These are phyloP conservation scores for Aspergillus neoniger DNA, from an alignment of 2,329 filamentous ascomycete species.

Conservation along the genomic window DNA sequence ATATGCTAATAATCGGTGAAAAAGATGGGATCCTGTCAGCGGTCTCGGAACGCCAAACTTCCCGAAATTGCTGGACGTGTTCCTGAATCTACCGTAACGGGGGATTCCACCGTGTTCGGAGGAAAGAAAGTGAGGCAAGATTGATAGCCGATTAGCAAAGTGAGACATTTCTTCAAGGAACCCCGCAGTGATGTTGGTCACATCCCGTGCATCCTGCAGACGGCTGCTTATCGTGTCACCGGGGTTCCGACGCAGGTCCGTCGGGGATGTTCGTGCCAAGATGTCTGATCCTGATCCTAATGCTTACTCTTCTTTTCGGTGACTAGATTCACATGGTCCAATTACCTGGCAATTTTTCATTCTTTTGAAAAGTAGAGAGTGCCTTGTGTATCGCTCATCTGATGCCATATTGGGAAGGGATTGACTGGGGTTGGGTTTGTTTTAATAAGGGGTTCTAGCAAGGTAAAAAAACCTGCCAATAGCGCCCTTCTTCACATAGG, in stretches of 20 bases:
- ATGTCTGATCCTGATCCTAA: neutral
- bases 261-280: neutral
- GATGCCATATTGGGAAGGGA: no score
- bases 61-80: conserved; percentile 10
- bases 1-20: neutral
- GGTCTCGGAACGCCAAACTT: conserved; percentile 10
- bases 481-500: no score
- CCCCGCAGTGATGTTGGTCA: neutral
- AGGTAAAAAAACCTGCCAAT: no score
- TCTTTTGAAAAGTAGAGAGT: no score
- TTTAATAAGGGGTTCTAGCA: no score
- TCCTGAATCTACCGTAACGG: conserved; percentile 2
- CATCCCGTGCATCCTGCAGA: neutral
- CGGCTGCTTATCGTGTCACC: neutral
- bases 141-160: neutral
- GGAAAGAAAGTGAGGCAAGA: neutral
- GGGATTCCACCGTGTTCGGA: neutral
- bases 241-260: neutral
- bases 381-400: no score
- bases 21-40: conserved; percentile 11
- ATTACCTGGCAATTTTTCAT: no score
- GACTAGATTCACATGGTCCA: no score
- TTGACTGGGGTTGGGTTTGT: no score
- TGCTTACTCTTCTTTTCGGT: no score
- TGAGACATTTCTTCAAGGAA: neutral